Evolutionary conservation across 2,329 filamentous ascomycete genomes (phyloP).

Genomic region (Neonectria neomacrospora): DNA sequence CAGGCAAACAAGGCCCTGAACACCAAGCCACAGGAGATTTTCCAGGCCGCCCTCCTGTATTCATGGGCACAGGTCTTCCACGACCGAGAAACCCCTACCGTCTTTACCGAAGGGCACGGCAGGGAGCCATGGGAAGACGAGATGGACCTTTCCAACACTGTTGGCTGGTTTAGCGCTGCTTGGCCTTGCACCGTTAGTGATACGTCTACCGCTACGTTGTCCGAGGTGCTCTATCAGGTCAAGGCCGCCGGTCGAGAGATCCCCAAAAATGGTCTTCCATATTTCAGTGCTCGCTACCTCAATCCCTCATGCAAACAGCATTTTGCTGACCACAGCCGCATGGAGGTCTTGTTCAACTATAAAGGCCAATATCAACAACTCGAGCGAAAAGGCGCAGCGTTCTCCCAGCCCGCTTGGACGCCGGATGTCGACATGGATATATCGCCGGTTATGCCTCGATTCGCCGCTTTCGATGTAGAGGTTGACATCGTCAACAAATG

Average conservation of each 20-base stretch:
- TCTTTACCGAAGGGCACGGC: slow-evolving; percentile 56
- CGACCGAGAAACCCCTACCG: slow-evolving; percentile 46
- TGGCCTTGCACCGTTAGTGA: not conserved
- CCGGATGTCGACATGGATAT: not conserved
- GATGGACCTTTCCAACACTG: slow-evolving; percentile 51
- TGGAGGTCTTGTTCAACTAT: not conserved
- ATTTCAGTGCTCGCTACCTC: not conserved
- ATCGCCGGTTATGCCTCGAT: not conserved
- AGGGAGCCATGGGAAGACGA: slow-evolving; percentile 48
- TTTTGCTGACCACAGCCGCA: not conserved
- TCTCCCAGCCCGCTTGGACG: not conserved
- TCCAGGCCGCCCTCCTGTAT: slow-evolving; percentile 40
- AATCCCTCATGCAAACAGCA: not conserved
- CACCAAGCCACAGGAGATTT: slow-evolving; percentile 25
- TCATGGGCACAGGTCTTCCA: slow-evolving; percentile 50
- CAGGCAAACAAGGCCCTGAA: slow-evolving; percentile 16
- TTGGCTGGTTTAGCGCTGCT: slow-evolving; percentile 55
- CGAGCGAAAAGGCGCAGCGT: not conserved
- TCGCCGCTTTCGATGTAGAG: not conserved
- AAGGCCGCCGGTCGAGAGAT: not conserved
- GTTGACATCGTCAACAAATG: not conserved
- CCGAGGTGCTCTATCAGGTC: not conserved
- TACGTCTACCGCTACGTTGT: not conserved
- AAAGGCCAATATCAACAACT: not conserved
- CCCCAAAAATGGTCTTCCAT: not conserved